A percentile compares a stretch with the other conserved stretches of the same genome.
These are phyloP conservation scores for Rhodotorula sp. DNA, from an alignment of 1,284 basidiomycete species.

Conservation along the genomic window DNA sequence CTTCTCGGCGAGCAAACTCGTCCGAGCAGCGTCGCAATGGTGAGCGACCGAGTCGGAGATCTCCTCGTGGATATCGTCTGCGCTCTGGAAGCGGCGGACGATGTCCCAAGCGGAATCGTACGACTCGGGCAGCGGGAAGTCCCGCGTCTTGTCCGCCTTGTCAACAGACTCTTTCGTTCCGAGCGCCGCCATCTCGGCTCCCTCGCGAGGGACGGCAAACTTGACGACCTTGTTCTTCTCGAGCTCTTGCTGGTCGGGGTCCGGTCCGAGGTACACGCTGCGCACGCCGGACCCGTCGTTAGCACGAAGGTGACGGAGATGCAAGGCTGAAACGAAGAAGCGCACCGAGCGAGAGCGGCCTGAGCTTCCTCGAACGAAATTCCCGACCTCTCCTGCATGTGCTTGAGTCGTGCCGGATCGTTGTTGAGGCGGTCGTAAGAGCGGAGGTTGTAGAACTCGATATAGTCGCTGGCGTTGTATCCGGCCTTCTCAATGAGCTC, in stretches of 20 bases:
- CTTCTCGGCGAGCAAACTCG: constrained; percentile 64
- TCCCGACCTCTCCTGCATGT: constrained; percentile 70
- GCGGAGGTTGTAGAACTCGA: constrained; percentile 84
- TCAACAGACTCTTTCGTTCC: constrained; percentile 13
- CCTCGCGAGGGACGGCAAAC: constrained; percentile 26
- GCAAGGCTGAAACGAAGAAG: not conserved
- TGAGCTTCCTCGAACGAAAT: constrained; percentile 80
- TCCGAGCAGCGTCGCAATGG: constrained; percentile 62
- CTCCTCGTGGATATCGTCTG: constrained; percentile 37
- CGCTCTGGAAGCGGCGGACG: constrained; percentile 39
- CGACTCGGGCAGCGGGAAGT: constrained; percentile 40
- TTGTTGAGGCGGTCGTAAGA: constrained; percentile 67
- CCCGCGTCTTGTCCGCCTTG: constrained; percentile 22
- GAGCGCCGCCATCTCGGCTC: constrained; percentile 27
- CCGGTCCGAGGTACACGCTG: constrained; percentile 33
- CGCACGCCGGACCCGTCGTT: not conserved
- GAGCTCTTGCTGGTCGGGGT: constrained; percentile 24
- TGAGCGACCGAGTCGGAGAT: constrained; percentile 74
- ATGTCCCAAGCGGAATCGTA: constrained; percentile 44
- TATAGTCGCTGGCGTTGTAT: constrained; percentile 72
- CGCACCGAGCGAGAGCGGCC: constrained; percentile 70
- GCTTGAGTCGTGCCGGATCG: constrained; percentile 9
- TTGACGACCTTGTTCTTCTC: constrained; percentile 39
- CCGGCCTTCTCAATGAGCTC: constrained; percentile 68
- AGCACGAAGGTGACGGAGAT: too few relatives aligned